A percentile compares a stretch with the other conserved stretches of the same genome.
These are phyloP conservation scores for Penicillium sp. DNA, from an alignment of 2,329 filamentous ascomycete genomes.

Conservation along the genomic window DNA sequence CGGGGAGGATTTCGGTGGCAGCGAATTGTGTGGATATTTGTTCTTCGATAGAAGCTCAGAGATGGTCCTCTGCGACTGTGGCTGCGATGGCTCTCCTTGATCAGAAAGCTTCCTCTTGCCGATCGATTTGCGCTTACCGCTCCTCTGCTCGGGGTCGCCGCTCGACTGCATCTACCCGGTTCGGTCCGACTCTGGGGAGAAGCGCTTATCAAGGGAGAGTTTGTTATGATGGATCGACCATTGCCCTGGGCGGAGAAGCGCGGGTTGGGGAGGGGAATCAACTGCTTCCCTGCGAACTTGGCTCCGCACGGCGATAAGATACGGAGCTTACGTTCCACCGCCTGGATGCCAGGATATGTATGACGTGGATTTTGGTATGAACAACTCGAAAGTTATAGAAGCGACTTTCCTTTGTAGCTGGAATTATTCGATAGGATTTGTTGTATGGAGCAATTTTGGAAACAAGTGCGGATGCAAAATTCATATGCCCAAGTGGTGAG, in stretches of 20 bases:
- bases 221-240: slow-evolving; percentile 12
- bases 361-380: not conserved
- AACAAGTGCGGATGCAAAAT: too few species aligned
- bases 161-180: slow-evolving; percentile 46
- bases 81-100: slow-evolving; percentile 33
- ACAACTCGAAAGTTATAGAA: too few species aligned
- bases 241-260: slow-evolving; percentile 8
- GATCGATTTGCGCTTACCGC: slow-evolving; percentile 44
- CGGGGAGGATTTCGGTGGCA: slow-evolving; percentile 28
- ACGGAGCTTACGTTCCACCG: slow-evolving; percentile 9
- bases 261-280: slow-evolving; percentile 19
- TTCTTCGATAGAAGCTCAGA: slow-evolving; percentile 45
- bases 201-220: slow-evolving; percentile 20
- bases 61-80: slow-evolving; percentile 44
- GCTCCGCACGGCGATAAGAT: slow-evolving; percentile 29
- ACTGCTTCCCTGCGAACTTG: slow-evolving; percentile 13
- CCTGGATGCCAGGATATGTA: not conserved
- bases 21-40: slow-evolving; percentile 22
- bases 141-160: slow-evolving; percentile 41
- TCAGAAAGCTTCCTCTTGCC: slow-evolving; percentile 44
- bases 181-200: slow-evolving; percentile 25
- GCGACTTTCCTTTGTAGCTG: too few species aligned
- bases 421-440: too few species aligned
- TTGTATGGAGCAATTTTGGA: too few species aligned
- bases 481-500: too few species aligned